A percentile compares a stretch with the other conserved stretches of the same genome.
These are phyloP conservation scores for Aspergillus ustus DNA, from an alignment of 2,329 filamentous ascomycete genomes.

Conservation along the genomic window DNA sequence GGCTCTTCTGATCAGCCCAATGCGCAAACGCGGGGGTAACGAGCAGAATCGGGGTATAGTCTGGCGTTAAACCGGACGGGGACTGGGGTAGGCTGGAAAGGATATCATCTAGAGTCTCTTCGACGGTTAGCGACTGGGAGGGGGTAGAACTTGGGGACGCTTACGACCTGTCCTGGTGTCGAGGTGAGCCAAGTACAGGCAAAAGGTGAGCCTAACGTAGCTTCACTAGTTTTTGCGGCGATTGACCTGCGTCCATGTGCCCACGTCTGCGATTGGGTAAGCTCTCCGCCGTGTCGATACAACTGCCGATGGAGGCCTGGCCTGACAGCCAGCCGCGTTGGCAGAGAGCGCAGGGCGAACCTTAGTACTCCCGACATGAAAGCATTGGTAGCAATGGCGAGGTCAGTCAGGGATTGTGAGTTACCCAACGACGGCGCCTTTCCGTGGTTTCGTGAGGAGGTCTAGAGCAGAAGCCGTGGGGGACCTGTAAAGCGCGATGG, in stretches of 20 bases:
- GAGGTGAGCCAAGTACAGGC: conserved; percentile 41
- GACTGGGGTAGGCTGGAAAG: conserved; percentile 30
- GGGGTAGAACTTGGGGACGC: conserved; percentile 3
- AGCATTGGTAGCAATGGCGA: conserved; percentile 10
- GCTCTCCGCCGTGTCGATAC: conserved; percentile 7
- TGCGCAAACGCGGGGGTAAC: conserved; percentile 44
- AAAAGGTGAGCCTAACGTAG: conserved; percentile 19
- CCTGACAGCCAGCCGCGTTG: conserved; percentile 25
- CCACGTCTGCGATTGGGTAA: neutral
- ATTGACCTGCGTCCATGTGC: conserved; percentile 20
- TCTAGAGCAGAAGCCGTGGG: neutral
- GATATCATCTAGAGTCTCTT: conserved; percentile 37
- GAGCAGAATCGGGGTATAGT: conserved; percentile 39
- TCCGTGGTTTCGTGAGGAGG: neutral
- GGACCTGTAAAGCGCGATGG: too few relatives aligned
- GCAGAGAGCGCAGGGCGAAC: conserved; percentile 22
- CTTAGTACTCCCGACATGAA: conserved; percentile 29
- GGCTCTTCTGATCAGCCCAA: conserved; percentile 39
- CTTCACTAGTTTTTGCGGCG: conserved; percentile 22
- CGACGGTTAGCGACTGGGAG: conserved; percentile 13
- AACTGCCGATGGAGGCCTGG: conserved; percentile 11
- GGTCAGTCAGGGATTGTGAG: neutral
- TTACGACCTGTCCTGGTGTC: conserved; percentile 35
- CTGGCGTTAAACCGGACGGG: conserved; percentile 17
- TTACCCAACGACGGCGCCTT: neutral